Evolutionary conservation across 169 alveolate species (phyloP).

Genomic region (Miamiensis avidus): DNA sequence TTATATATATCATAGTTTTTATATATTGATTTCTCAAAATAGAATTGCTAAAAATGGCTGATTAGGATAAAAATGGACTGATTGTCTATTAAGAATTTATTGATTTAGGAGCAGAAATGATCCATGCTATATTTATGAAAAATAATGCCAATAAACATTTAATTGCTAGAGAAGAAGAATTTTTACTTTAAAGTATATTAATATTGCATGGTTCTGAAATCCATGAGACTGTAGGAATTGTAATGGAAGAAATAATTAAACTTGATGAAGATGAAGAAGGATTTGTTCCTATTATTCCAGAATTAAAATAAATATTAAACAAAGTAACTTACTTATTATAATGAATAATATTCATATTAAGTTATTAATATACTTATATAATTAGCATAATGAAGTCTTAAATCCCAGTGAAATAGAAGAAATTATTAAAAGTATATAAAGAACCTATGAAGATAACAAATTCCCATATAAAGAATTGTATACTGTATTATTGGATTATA

Average conservation of each 20-base stretch:
- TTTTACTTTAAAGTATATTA: slow-evolving; percentile 26
- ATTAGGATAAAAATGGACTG: slow-evolving; percentile 34
- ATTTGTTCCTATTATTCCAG: slow-evolving; percentile 3
- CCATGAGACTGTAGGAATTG: slow-evolving; percentile 2
- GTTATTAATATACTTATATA: neutral
- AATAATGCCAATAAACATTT: slow-evolving; percentile 33
- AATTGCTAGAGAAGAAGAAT: slow-evolving; percentile 47
- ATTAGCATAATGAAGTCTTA: slow-evolving; percentile 1
- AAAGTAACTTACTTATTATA: slow-evolving; percentile 13
- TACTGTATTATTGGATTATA: slow-evolving; percentile 4
- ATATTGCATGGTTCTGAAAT: slow-evolving; percentile 28
- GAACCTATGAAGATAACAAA: slow-evolving; percentile 11
- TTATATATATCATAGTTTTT: neutral
- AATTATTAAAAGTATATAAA: neutral
- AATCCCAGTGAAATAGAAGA: slow-evolving; percentile 16
- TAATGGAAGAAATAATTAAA: slow-evolving; percentile 16
- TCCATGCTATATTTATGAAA: slow-evolving; percentile 41
- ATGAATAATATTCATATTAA: too few relatives aligned
- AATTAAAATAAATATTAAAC: slow-evolving; percentile 12
- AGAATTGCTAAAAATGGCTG: slow-evolving; percentile 31
- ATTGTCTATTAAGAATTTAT: slow-evolving; percentile 32
- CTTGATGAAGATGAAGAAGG: slow-evolving; percentile 41
- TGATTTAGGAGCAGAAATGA: slow-evolving; percentile 36
- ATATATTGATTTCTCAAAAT: slow-evolving; percentile 21
- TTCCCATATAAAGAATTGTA: slow-evolving; percentile 22